A percentile compares a stretch with the other conserved stretches of the same genome.
These are phyloP conservation scores for Rhodotorula sp. DNA, from an alignment of 1,284 basidiomycete species.

Conservation along the genomic window DNA sequence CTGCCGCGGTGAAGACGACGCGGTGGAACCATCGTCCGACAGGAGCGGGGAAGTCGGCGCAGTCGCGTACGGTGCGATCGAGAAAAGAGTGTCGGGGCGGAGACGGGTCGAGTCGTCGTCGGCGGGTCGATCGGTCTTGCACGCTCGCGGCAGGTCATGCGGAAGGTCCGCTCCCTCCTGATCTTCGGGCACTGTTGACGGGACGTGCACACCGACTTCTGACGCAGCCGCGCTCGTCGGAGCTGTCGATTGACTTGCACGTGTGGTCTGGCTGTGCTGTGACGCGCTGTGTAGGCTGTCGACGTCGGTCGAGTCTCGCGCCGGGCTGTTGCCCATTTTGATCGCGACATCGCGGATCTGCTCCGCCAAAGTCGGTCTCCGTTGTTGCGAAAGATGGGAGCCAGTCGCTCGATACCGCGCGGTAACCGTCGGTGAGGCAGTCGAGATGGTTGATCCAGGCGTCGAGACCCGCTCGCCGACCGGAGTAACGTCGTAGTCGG, in stretches of 20 bases:
- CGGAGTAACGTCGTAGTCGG: slow-evolving; percentile 23
- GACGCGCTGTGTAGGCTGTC: slow-evolving; percentile 14
- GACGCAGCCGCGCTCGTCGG: slow-evolving; percentile 9
- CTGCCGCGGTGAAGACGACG: not conserved
- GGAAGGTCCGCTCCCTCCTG: not conserved
- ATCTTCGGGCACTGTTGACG: not conserved
- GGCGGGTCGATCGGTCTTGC: not conserved
- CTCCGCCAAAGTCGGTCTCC: slow-evolving; percentile 34
- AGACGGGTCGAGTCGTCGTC: not conserved
- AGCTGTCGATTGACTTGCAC: slow-evolving; percentile 8
- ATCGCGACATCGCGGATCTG: slow-evolving; percentile 26
- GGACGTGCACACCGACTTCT: not conserved
- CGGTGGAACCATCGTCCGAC: not conserved
- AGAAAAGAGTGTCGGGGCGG: slow-evolving; percentile 24
- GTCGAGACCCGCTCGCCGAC: not conserved
- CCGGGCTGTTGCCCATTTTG: slow-evolving; percentile 22
- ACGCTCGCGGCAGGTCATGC: not conserved
- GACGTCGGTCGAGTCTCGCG: slow-evolving; percentile 14
- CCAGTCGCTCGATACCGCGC: not conserved
- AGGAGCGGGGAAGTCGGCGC: slow-evolving; percentile 20
- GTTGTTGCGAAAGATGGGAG: slow-evolving; percentile 11
- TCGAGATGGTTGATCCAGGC: slow-evolving; percentile 4
- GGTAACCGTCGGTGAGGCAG: slow-evolving; percentile 1
- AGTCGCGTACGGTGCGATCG: slow-evolving; percentile 23
- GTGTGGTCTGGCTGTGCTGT: slow-evolving; percentile 12